phyloP scores from a whole-genome alignment of 371 early-diverging fungal species.

The Apophysomyces elegans region DNA sequence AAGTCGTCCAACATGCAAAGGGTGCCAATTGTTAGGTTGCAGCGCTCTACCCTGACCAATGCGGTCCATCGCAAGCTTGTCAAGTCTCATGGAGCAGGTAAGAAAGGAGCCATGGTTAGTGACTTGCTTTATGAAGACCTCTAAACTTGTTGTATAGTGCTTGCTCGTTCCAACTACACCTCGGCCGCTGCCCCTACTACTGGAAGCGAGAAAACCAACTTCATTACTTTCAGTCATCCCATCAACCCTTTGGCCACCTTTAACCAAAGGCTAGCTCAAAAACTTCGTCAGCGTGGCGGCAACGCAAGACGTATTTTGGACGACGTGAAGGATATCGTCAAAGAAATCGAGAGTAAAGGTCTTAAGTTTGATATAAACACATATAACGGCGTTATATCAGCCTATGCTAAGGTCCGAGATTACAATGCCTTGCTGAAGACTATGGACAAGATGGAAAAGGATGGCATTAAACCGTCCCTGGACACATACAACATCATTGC shows the following conservation, averaged over 20 bases:
- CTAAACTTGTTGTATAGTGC: not conserved
- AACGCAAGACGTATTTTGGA: constrained; percentile 19
- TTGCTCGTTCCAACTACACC: constrained; percentile 10
- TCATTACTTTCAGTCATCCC: constrained; percentile 40
- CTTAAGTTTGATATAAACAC: constrained; percentile 53
- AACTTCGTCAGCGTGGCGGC: constrained; percentile 16
- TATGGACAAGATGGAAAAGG: constrained; percentile 36
- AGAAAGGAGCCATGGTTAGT: not conserved
- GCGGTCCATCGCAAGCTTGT: not conserved
- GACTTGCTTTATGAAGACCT: not conserved
- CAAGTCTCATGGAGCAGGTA: constrained; percentile 4
- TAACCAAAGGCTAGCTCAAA: constrained; percentile 27
- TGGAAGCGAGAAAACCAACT: constrained; percentile 6
- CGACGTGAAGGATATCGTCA: constrained; percentile 24
- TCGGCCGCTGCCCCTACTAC: not conserved
- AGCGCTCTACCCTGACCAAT: not conserved
- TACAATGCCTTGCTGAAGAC: constrained; percentile 13
- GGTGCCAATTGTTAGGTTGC: not conserved
- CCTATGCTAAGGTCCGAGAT: constrained; percentile 43
- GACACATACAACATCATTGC: constrained; percentile 42
- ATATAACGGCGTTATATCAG: constrained; percentile 52
- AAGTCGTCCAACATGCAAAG: not conserved
- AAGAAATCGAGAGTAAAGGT: constrained; percentile 36
- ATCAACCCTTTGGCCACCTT: constrained; percentile 34
- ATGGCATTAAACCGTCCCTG: constrained; percentile 31